phyloP scores from a whole-genome alignment of 2,329 filamentous ascomycete species.

The Trichoderma simmonsii region DNA sequence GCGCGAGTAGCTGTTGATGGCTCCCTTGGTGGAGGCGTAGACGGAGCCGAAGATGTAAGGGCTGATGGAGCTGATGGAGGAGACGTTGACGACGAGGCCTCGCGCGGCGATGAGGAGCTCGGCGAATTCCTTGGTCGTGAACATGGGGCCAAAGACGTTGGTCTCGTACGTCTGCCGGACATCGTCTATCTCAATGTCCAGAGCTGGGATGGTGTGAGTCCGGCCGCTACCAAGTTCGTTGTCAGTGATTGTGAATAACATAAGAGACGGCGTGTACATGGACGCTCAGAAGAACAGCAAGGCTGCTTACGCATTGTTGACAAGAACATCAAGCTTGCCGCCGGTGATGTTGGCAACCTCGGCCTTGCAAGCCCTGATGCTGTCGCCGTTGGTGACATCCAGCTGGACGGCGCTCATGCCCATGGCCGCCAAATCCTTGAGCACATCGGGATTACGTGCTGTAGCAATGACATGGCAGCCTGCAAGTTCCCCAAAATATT shows the following conservation, averaged over 20 bases:
- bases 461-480: conserved; percentile 54
- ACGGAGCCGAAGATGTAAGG: conserved; percentile 53
- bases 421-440: conserved; percentile 42
- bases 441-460: conserved; percentile 48
- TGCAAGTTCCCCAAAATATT: conserved; percentile 4
- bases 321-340: conserved; percentile 54
- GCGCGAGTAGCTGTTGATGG: conserved; percentile 52
- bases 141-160: conserved; percentile 57
- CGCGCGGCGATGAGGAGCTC: conserved; percentile 47
- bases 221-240: conserved; percentile 39
- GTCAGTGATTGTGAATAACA: background rate
- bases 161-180: conserved; percentile 54
- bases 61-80: conserved; percentile 48
- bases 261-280: background rate
- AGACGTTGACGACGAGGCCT: conserved; percentile 55
- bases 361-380: conserved; percentile 47
- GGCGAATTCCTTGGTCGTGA: conserved; percentile 50
- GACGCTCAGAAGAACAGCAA: background rate
- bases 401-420: conserved; percentile 51
- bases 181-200: conserved; percentile 51
- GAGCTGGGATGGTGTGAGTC: conserved; percentile 49
- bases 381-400: conserved; percentile 52
- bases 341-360: conserved; percentile 47
- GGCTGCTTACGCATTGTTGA: conserved; percentile 54
- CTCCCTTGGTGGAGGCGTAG: conserved; percentile 56